Evolutionary conservation across 768 basidiomycete species (phyloP).

Genomic region (Macrocybe gigantea): DNA sequence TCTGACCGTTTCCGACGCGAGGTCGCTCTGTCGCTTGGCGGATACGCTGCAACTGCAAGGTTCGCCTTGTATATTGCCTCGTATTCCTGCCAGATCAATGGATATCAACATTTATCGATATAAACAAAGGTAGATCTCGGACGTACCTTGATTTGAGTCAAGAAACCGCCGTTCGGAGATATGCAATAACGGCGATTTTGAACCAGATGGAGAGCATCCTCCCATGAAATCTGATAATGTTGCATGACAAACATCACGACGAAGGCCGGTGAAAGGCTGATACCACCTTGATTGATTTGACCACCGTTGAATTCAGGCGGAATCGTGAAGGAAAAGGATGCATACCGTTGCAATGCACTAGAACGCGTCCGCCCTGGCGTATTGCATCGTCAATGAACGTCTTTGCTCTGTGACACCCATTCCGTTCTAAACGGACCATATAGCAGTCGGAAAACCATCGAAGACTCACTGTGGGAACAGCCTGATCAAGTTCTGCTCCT

Average conservation of each 20-base stretch:
- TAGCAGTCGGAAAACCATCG: neutral
- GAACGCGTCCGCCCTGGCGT: slow-evolving; percentile 57
- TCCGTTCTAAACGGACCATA: neutral
- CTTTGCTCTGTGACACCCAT: slow-evolving; percentile 49
- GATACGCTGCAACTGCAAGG: slow-evolving; percentile 59
- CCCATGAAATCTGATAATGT: slow-evolving; percentile 74
- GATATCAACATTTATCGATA: neutral
- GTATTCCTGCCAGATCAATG: slow-evolving; percentile 58
- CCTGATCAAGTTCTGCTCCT: slow-evolving; percentile 92
- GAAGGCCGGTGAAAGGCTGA: slow-evolving; percentile 82
- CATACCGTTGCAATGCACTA: slow-evolving; percentile 87
- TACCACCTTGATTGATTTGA: slow-evolving; percentile 53
- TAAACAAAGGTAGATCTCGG: neutral
- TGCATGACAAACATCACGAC: slow-evolving; percentile 95
- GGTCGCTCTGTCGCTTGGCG: slow-evolving; percentile 36
- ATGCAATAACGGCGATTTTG: slow-evolving; percentile 93
- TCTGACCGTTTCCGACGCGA: slow-evolving; percentile 66
- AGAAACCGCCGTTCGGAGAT: slow-evolving; percentile 86
- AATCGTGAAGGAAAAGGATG: neutral
- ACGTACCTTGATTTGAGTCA: slow-evolving; percentile 85
- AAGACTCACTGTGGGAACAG: slow-evolving; percentile 73
- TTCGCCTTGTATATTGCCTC: slow-evolving; percentile 87
- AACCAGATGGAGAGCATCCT: slow-evolving; percentile 83
- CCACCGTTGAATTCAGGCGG: neutral
- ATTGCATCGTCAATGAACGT: slow-evolving; percentile 70